phyloP scores from a whole-genome alignment of 495 filamentous ascomycete species.

The Sabuloglossum arenarium region DNA sequence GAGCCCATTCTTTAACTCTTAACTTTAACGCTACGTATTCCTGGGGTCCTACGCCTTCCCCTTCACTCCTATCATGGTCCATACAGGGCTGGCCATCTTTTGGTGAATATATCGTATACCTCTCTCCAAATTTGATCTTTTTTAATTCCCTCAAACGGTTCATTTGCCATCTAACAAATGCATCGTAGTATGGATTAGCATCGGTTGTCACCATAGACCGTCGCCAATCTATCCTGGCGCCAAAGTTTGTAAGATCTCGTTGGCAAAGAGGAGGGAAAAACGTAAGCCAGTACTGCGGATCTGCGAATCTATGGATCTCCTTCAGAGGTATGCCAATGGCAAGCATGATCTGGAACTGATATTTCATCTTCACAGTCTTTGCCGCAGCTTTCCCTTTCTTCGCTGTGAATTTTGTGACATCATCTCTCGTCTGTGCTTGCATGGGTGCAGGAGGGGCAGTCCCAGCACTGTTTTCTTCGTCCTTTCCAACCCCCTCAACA shows the following conservation, averaged over 20 bases:
- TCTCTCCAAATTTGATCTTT: constrained; percentile 86
- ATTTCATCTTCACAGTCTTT: constrained; percentile 77
- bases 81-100: constrained; percentile 96
- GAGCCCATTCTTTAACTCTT: constrained; percentile 70
- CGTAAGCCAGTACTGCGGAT: constrained; percentile 70
- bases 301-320: constrained; percentile 82
- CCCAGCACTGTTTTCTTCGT: constrained; percentile 13
- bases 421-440: constrained; percentile 39
- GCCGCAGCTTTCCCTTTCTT: constrained; percentile 90
- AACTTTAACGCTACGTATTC: constrained; percentile 88
- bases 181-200: constrained; percentile 91
- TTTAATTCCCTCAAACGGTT: constrained; percentile 69
- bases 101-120: constrained; percentile 88
- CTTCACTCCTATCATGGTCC: constrained; percentile 85
- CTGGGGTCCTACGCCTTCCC: constrained; percentile 77
- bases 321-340: constrained; percentile 61
- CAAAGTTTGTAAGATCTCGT: constrained; percentile 63
- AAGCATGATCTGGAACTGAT: constrained; percentile 80
- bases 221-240: constrained; percentile 80
- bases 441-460: constrained; percentile 29
- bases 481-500: constrained; percentile 31
- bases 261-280: constrained; percentile 73
- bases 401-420: constrained; percentile 75
- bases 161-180: constrained; percentile 97
- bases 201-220: constrained; percentile 85